Base-by-base conservation (phyloP, 805 yeast species). In the Metschnikowia reukaufii region DNA sequence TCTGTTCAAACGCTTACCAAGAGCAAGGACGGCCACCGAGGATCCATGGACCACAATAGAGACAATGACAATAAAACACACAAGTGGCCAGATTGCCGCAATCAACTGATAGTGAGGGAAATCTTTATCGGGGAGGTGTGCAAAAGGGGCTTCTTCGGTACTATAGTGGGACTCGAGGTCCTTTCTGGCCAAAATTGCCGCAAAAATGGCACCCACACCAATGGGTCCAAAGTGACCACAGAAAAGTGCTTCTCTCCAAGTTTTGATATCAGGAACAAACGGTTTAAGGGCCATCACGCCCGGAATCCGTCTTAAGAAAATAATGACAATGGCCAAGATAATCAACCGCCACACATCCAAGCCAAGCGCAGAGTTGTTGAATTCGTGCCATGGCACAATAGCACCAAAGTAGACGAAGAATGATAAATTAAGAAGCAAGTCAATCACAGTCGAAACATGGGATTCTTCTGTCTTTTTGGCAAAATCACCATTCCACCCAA, bases 201-300 rank as follows among this genome's bases (percentile, higher is more conserved):
- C 92, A 65, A 87, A 89, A 6, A 90, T 74, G 1, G 96, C 96
- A 48, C 97, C 96, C 18, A 90, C 97, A 39, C 97, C 97, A 60
- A 91, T 88, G 1, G 97, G 97, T 15, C 97, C 97, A 65, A 91
- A 90, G 68, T 90, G 96, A 17, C 97, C 97, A 64, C 95, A 88
- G 65, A 91, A 91, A 3, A 90, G 63, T 0, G 97, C 97, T 64
- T 90, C 97, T 64, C 96, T 81, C 96, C 97, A 90, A 9, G 88
- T 79, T 58, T 88, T 83, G 33, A 90, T 79, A 62, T 90, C 97
- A 0, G 97, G 96, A 1, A 88, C 84, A 19, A 89, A 62, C 0
- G 92, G 90, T 59, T 86, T 86, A 41, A 87, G 67, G 0, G 81
- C 76, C 40, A 90, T 59, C 36, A 90, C 87, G 0, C 88, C 91